These are phyloP conservation scores for Multifurca ochricompacta DNA, from an alignment of 768 basidiomycete species.

Conservation along the genomic window DNA sequence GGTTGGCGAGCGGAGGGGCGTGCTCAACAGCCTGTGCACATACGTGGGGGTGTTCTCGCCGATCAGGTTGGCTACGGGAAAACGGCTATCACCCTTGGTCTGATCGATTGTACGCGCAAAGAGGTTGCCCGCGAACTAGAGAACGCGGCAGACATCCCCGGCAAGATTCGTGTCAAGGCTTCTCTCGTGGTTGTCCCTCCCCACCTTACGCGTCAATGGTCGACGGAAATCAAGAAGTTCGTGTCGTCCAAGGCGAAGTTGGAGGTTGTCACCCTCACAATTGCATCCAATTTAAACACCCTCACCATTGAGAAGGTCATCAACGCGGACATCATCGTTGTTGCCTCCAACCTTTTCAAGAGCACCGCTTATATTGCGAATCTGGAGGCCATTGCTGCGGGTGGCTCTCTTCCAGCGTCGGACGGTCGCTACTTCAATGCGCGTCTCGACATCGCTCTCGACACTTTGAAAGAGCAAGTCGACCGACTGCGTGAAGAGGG, in stretches of 20 bases:
- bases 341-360: conserved; percentile 81
- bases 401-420: conserved; percentile 53
- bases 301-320: conserved; percentile 66
- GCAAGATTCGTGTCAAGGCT: conserved; percentile 72
- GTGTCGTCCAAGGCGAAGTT: conserved; percentile 43
- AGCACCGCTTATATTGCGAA: conserved; percentile 71
- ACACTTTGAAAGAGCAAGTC: conserved; percentile 54
- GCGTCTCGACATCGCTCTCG: conserved; percentile 58
- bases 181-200: conserved; percentile 84
- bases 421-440: conserved; percentile 88
- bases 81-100: conserved; percentile 87
- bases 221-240: conserved; percentile 79
- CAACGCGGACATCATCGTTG: conserved; percentile 79
- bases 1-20: conserved; percentile 95
- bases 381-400: conserved; percentile 61
- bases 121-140: conserved; percentile 51
- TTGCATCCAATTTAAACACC: conserved; percentile 61
- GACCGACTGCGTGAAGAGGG: conserved; percentile 62
- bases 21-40: conserved; percentile 62
- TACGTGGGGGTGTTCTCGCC: conserved; percentile 88
- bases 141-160: conserved; percentile 38
- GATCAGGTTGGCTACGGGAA: conserved; percentile 98
- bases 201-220: conserved; percentile 88
- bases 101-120: conserved; percentile 67
- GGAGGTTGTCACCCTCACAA: conserved; percentile 58